Base-by-base conservation (phyloP, 2,329 filamentous ascomycete species). In the Aspergillus calidoustus region DNA sequence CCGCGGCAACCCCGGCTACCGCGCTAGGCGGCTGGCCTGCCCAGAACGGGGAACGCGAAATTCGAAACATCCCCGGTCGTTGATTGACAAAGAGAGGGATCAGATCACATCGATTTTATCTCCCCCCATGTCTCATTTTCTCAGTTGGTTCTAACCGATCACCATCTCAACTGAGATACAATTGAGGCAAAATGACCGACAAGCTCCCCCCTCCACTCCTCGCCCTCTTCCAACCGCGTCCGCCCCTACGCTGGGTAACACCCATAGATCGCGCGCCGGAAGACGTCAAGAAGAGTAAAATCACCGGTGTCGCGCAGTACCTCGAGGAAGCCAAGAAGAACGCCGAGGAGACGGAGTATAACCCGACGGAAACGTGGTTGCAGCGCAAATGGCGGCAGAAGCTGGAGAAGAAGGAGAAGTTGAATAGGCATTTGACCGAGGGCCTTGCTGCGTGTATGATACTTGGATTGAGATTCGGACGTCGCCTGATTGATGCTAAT, bases 191-290 rank as follows among this genome's bases (percentile, higher is more conserved):
- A 65, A 99, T 98, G 95, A 98, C 95, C 54, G 94, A 97, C 84
- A 95, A 96, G 80, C 90, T 99, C 22, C 94, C 95, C 61, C 92
- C 91, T 59, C 94, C 96, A 76, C 86, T 98, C 62, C 86, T 98
- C 71, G 91, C 91, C 79, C 91, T 98, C 69, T 99, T 99, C 82
- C 91, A 94, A 80, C 92, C 95, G 75, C 91, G 95, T 63, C 95
- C 95, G 70, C 91, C 94, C 62, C 82, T 98, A 75, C 91, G 93
- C 79, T 98, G 92, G 85, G 88, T 97, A 63, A 90, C 91, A 63
- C 91, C 93, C 7, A 84, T 86, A 70, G 94, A 98, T 79, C 84
- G 91, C 76, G 87, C 93, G 64, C 90, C 93, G 11, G 92, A 95
- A 79, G 87, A 93, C 68, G 90, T 92, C 71, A 88, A 85, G 75